phyloP scores from a whole-genome alignment of 2,329 filamentous ascomycete species.

The Aspergillus phoenicis region DNA sequence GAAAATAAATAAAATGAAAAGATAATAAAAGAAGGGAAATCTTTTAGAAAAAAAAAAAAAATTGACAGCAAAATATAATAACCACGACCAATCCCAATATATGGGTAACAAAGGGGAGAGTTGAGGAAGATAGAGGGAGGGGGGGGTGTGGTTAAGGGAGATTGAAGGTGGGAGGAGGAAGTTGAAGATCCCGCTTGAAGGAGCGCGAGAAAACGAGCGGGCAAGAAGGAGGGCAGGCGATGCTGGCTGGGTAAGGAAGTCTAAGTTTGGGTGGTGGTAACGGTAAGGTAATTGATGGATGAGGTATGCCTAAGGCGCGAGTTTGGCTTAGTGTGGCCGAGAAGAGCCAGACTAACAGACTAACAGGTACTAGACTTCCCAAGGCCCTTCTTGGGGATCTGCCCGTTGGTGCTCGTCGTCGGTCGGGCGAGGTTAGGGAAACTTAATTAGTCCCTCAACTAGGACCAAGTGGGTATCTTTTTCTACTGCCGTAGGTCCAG shows the following conservation, averaged over 20 bases:
- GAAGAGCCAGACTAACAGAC: constrained; percentile 13
- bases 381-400: constrained; percentile 17
- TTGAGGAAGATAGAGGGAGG: not conserved
- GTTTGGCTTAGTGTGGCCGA: constrained; percentile 8
- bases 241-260: not conserved
- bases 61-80: constrained; percentile 2
- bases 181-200: constrained; percentile 10
- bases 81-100: constrained; percentile 11
- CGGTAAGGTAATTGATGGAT: not conserved
- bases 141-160: not conserved
- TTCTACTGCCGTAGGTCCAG: constrained; percentile 5
- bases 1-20: not conserved
- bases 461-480: constrained; percentile 5
- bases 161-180: constrained; percentile 3
- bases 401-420: constrained; percentile 17
- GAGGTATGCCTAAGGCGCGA: constrained; percentile 12
- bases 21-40: too few species aligned
- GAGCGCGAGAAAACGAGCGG: not conserved
- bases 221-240: not conserved
- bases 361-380: constrained; percentile 17
- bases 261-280: not conserved
- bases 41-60: not conserved
- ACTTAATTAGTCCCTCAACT: constrained; percentile 8
- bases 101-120: constrained; percentile 16
- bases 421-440: constrained; percentile 12